Evolutionary conservation across 2,329 filamentous ascomycete species (phyloP).

Genomic region (Colletotrichum falcatum): DNA sequence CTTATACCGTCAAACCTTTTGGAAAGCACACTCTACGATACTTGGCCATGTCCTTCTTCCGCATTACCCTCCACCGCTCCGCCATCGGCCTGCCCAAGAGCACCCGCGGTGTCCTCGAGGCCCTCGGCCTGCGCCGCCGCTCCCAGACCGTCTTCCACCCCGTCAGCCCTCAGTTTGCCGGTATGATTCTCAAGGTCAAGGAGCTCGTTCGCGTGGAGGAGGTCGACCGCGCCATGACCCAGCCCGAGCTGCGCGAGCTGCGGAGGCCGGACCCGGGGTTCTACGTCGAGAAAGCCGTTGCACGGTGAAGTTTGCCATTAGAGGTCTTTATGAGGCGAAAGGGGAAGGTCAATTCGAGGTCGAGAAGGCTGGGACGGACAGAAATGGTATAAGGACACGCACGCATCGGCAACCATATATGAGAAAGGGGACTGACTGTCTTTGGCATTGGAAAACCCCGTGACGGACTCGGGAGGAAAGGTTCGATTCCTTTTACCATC

Average conservation of each 20-base stretch:
- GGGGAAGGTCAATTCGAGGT: background rate
- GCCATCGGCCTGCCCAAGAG: constrained; percentile 88
- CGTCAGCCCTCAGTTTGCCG: constrained; percentile 82
- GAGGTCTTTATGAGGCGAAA: background rate
- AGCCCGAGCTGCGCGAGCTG: constrained; percentile 75
- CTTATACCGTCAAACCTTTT: background rate
- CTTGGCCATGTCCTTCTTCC: constrained; percentile 80
- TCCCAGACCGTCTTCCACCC: constrained; percentile 91
- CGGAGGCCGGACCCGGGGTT: constrained; percentile 84
- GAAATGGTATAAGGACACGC: background rate
- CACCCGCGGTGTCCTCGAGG: constrained; percentile 82
- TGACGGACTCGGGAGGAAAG: constrained; percentile 1
- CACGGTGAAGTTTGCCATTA: constrained; percentile 40
- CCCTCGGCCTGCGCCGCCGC: constrained; percentile 87
- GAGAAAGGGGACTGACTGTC: background rate
- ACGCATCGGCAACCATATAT: background rate
- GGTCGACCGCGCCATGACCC: constrained; percentile 73
- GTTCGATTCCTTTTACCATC: constrained; percentile 19
- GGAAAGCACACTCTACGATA: background rate
- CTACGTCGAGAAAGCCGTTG: constrained; percentile 74
- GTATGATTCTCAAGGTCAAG: constrained; percentile 94
- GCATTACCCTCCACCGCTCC: constrained; percentile 89
- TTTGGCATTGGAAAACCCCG: background rate
- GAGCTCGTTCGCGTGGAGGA: constrained; percentile 88
- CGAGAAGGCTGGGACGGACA: background rate